A percentile compares a stretch with the other conserved stretches of the same genome.
Evolutionary conservation across 768 basidiomycete species (phyloP).

Genomic region (Lactarius hatsudake): DNA sequence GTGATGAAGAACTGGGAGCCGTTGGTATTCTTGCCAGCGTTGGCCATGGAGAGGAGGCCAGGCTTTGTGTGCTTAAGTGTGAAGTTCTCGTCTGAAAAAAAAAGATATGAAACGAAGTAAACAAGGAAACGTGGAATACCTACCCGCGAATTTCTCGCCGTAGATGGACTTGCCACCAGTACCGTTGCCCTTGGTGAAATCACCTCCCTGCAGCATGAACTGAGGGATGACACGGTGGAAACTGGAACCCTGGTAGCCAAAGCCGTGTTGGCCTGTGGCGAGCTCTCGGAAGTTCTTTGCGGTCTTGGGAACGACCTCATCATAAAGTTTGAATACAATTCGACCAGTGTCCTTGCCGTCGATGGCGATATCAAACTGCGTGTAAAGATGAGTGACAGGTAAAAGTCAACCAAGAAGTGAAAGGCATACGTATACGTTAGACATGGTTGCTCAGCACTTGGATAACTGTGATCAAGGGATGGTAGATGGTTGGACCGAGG

Average conservation of each 20-base stretch:
- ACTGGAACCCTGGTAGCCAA: slow-evolving; percentile 62
- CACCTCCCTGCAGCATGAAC: slow-evolving; percentile 92
- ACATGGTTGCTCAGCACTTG: slow-evolving; percentile 32
- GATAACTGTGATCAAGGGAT: slow-evolving; percentile 25
- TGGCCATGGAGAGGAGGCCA: slow-evolving; percentile 75
- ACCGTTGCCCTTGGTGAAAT: slow-evolving; percentile 65
- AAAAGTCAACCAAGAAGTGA: not conserved
- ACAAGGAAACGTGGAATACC: slow-evolving; percentile 26
- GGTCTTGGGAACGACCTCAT: slow-evolving; percentile 72
- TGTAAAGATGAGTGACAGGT: not conserved
- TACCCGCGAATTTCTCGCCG: slow-evolving; percentile 63
- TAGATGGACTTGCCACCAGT: slow-evolving; percentile 83
- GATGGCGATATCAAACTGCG: slow-evolving; percentile 67
- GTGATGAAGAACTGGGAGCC: slow-evolving; percentile 90
- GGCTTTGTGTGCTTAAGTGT: slow-evolving; percentile 66
- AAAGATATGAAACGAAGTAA: not conserved
- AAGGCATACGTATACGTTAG: slow-evolving; percentile 42
- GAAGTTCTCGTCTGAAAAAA: slow-evolving; percentile 78
- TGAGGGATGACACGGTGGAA: slow-evolving; percentile 86
- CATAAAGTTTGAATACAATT: slow-evolving; percentile 84
- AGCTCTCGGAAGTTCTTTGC: slow-evolving; percentile 87
- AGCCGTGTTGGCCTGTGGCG: slow-evolving; percentile 71
- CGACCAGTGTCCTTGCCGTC: slow-evolving; percentile 43
- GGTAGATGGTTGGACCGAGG: slow-evolving; percentile 13
- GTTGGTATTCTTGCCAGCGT: slow-evolving; percentile 79